Evolutionary conservation across 805 yeast species (phyloP), one percentile per base, ranked within the genome.

Genomic region (Wickerhamomyces pijperi): DNA sequence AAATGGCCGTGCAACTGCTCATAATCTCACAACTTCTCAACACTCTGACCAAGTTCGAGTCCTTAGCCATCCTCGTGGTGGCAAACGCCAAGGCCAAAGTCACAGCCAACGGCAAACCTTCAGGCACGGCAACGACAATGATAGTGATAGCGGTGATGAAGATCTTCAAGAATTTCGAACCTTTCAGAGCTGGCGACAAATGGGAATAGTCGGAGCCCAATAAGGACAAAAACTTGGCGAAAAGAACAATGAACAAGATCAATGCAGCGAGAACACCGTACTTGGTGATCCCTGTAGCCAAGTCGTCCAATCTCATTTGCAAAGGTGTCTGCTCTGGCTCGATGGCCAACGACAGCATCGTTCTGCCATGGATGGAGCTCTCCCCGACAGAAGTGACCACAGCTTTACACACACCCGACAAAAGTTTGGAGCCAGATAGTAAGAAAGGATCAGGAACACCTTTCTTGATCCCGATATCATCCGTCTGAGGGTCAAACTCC

Each of bases 71-170:
- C 61, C 97, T 74, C 9, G 96, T 88, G 2, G 98, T 92, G 2
- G 99, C 98, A 66, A 92, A 92, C 0, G 98, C 98, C 48, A 92
- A 67, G 0, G 98, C 95, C 36, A 92, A 68, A 1, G 99, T 92
- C 15, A 92, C 98, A 2, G 99, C 99, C 41, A 92, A 67, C 1
- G 99, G 99, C 41, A 92, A 71, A 45, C 99, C 99, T 63, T 92
- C 99, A 3, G 99, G 99, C n/a, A 92, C 95, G 0, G 98, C 99
- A 37, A 92, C 98, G 14, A 90, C 98, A 21, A 92, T 78, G 49
- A 92, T 73, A 0, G 98, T 87, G 43, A 92, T 82, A 1, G 97
- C 82, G 19, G 92, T 85, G 53, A 92, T 92, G 43, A 92, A 67
- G 41, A 90, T 83, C 51, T 85, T 80, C 64, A 92, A 66, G 49